These are phyloP conservation scores for Cyclocybe aegerita DNA, from an alignment of 768 basidiomycete genomes.

Conservation along the genomic window DNA sequence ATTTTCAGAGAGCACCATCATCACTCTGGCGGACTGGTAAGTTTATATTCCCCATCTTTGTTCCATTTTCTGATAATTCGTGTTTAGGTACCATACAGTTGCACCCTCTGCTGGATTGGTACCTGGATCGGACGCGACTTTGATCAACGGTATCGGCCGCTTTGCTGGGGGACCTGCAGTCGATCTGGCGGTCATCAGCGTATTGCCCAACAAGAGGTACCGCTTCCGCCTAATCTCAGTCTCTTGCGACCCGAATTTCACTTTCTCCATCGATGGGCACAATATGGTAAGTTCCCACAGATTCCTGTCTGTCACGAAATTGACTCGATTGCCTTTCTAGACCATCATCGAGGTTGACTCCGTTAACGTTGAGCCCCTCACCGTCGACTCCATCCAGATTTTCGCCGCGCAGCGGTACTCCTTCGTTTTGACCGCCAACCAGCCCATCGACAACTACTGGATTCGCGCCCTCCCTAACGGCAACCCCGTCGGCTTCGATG, in stretches of 20 bases:
- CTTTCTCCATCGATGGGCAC: slow-evolving; percentile 43
- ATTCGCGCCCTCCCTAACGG: not conserved
- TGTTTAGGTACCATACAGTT: slow-evolving; percentile 20
- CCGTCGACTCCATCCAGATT: slow-evolving; percentile 40
- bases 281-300: slow-evolving; percentile 24
- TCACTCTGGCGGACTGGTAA: slow-evolving; percentile 48
- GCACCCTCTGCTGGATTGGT: slow-evolving; percentile 18
- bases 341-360: slow-evolving; percentile 45
- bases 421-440: not conserved
- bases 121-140: slow-evolving; percentile 27
- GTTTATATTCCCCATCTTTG: not conserved
- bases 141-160: slow-evolving; percentile 47
- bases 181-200: slow-evolving; percentile 39
- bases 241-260: slow-evolving; percentile 39
- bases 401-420: slow-evolving; percentile 12
- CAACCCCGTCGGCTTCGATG: slow-evolving; percentile 33
- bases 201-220: slow-evolving; percentile 34
- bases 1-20: slow-evolving; percentile 36
- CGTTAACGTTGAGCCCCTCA: slow-evolving; percentile 33
- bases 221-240: slow-evolving; percentile 43
- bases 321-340: no score
- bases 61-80: not conserved
- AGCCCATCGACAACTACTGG: slow-evolving; percentile 7
- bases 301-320: no score
- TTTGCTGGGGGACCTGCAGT: slow-evolving; percentile 32